Evolutionary conservation across 2,329 filamentous ascomycete species (phyloP), one percentile per base, ranked within the genome.

Genomic region (Parasarocladium wereldwijsianum): DNA sequence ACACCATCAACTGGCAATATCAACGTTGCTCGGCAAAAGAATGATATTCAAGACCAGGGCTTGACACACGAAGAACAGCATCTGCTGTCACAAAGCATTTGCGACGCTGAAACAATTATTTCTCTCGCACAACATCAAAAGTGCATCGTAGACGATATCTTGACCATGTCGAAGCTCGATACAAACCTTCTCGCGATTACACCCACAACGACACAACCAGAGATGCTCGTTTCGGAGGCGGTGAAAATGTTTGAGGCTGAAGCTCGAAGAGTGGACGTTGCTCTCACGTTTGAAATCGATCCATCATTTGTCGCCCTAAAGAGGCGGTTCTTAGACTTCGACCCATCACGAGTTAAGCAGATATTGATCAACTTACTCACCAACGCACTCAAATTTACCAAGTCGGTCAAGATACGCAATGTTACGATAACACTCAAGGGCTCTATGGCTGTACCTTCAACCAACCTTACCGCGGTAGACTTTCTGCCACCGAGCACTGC

Each of bases 341-440:
- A 87, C 45, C 76, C 81, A 0, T 78, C 75, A 11, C 66, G 81
- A 15, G 71, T 87, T 29, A 66, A 80, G 30, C 81, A 87, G 49
- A 76, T 86, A 1, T 58, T 86, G 4, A 84, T 87, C 47, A 87
- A 87, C 41, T 62, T 87, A 2, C 67, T 81, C 7, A 82, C 79
- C 6, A 87, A 87, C 42, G 78, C 80, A 0, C 75, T 87, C 49
- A 87, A 87, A 43, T 87, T 86, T 44, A 87, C 82, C 1, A 72
- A 72, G 20, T 62, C 62, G 0, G 69, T 75, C 12, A 60, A 62
- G 11, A 66, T 58, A 9, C 65, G 73, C 6, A 67, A 69, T 24
- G 63, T 72, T 19, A 53, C 52, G 2, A 55, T 70, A 3, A 52
- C 48, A 18, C 49, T 72, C 26, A 60, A 60, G 26, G 62, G 57